Conservation (phyloP, 129 eudicot genomes). For the Calendula officinalis region DNA sequence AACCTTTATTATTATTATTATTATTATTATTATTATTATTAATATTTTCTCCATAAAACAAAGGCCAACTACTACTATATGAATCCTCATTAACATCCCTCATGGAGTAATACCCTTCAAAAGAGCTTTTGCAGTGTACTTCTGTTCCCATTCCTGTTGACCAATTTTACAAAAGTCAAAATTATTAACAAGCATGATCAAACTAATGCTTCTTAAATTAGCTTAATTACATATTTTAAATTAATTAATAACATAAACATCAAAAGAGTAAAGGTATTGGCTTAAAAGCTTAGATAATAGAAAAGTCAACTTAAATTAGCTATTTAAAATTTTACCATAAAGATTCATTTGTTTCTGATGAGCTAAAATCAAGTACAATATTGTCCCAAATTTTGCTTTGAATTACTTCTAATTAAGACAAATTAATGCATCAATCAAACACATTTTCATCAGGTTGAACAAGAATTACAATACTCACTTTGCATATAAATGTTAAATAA, state of each 20-base stretch:
- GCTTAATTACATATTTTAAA: too few species aligned
- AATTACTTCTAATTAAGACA: slow-evolving; percentile 14
- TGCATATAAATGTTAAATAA: background rate
- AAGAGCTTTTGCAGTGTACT: slow-evolving; percentile 64
- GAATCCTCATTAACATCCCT: slow-evolving; percentile 85
- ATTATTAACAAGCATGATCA: background rate
- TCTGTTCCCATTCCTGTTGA: slow-evolving; percentile 92
- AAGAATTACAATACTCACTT: slow-evolving; percentile 16
- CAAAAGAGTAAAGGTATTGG: too few species aligned
- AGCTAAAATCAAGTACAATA: slow-evolving; percentile 27
- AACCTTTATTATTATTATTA: slow-evolving; percentile 28
- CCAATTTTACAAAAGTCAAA: slow-evolving; percentile 5
- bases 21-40: slow-evolving; percentile 25
- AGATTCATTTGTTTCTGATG: too few species aligned
- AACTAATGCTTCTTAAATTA: too few species aligned
- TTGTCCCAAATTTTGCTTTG: slow-evolving; percentile 18
- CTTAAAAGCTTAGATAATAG: too few species aligned
- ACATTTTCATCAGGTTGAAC: slow-evolving; percentile 25
- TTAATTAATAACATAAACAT: too few species aligned
- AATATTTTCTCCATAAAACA: slow-evolving; percentile 49
- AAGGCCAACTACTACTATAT: slow-evolving; percentile 74
- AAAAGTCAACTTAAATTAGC: too few species aligned
- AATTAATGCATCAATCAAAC: slow-evolving; percentile 26
- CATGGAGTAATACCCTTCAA: slow-evolving; percentile 79
- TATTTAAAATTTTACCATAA: too few species aligned